Base-by-base conservation (phyloP, 2,329 filamentous ascomycete species). In the Colletotrichum lupini region DNA sequence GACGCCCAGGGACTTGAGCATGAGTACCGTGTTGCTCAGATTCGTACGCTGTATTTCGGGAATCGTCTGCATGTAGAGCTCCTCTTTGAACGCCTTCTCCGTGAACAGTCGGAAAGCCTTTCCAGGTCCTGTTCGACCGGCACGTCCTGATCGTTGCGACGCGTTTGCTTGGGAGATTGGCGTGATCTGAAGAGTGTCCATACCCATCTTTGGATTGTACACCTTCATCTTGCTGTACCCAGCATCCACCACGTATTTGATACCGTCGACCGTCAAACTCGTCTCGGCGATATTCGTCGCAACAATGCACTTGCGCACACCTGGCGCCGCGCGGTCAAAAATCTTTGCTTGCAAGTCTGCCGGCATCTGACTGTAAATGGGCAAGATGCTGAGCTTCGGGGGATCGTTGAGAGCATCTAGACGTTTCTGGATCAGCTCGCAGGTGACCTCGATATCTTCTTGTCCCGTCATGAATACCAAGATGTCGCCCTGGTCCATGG, bases 321-420 rank as follows among this genome's bases (percentile, higher is more conserved):
- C 97, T 0, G 95, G 93, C 2, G 94, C 87, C 2, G 97, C 97
- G 76, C 92, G 91, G 80, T 99, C 96, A 78, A 99, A 99, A 76
- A 99, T 99, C 83, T 97, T 98, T 73, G 97, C 95, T 82, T 99
- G 97, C 46, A 99, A 86, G 82, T 99, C 97, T 42, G 97, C 97
- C 2, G 97, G 97, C 97, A 99, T 98, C 82, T 99, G 97, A 88
- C 95, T 98, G 90, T 99, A 99, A 68, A 99, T 98, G 0, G 97
- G 97, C 32, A 99, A 84, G 67, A 99, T 97, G 80, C 94, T 96
- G 72, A 99, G 90, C 80, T 98, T 96, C 1, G 97, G 95, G 1
- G 97, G 96, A 78, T 99, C 95, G 75, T 98, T 98, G 37, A 99
- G 89, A 35, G 96, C 90, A 76, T 94, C 93, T 19, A 99, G 87